Conservation (phyloP, 2,329 filamentous ascomycete species). For the Thelonectria rubi region DNA sequence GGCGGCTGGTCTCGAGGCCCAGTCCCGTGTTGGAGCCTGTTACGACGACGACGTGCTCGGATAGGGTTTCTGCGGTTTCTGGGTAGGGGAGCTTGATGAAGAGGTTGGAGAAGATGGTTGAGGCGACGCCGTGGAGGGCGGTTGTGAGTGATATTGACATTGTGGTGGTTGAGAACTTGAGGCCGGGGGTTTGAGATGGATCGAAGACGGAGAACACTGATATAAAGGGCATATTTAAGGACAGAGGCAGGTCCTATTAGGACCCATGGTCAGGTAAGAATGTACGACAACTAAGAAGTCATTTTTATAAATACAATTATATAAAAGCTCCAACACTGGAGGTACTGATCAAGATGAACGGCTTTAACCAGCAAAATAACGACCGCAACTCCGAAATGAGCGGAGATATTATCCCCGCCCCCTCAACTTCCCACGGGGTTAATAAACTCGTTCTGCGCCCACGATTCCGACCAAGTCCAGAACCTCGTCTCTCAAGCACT, state of each 20-base stretch:
- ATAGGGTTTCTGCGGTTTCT: constrained; percentile 30
- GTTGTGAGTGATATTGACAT: constrained; percentile 26
- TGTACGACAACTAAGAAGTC: too few relatives aligned
- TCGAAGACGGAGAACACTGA: background rate
- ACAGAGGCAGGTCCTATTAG: too few relatives aligned
- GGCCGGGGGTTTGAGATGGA: background rate
- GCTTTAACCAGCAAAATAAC: constrained; percentile 29
- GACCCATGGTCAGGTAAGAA: too few relatives aligned
- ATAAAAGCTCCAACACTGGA: too few relatives aligned
- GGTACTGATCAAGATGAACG: background rate
- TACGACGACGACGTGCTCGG: constrained; percentile 46
- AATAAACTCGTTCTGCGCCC: background rate
- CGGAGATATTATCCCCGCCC: constrained; percentile 35
- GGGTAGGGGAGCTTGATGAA: constrained; percentile 39
- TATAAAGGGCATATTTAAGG: background rate
- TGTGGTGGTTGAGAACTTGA: too few relatives aligned
- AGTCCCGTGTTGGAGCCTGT: constrained; percentile 54
- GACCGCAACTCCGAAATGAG: background rate
- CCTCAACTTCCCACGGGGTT: background rate
- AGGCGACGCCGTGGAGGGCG: constrained; percentile 25
- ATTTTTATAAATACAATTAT: too few relatives aligned
- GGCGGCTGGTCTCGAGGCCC: constrained; percentile 49
- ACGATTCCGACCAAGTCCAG: background rate
- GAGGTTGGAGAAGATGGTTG: constrained; percentile 29
- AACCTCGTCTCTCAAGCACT: background rate